A percentile compares a stretch with the other conserved stretches of the same genome.
Conservation (phyloP, 164 flowering plant species). For the Hamamelis virginiana region DNA sequence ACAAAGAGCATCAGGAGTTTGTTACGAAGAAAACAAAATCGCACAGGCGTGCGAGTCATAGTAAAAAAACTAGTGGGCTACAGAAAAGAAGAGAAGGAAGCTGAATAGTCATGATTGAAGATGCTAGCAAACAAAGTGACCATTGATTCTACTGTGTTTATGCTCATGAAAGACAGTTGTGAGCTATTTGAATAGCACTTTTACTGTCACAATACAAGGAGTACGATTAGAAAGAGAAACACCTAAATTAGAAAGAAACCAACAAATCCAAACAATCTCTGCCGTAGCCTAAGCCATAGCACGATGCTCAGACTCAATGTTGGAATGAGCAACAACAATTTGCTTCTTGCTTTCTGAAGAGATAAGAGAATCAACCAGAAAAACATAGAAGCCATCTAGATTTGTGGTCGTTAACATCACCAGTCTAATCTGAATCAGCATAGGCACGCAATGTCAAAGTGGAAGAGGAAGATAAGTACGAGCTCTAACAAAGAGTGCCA, state of each 20-base stretch:
- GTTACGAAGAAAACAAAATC: no score
- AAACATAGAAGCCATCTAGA: slow-evolving; percentile 1
- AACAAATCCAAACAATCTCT: slow-evolving; percentile 12
- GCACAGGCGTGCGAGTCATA: no score
- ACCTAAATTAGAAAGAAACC: slow-evolving; percentile 5
- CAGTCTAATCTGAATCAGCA: slow-evolving; percentile 9
- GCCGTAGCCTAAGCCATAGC: slow-evolving; percentile 5
- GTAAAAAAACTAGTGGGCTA: no score
- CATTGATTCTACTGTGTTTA: slow-evolving; percentile 21
- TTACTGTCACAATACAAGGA: slow-evolving; percentile 10
- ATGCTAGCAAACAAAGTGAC: no score
- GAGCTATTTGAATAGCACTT: slow-evolving; percentile 13
- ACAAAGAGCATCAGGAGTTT: no score
- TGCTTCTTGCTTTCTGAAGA: slow-evolving; percentile 15
- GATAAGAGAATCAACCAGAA: not conserved
- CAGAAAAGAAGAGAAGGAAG: no score
- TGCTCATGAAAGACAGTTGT: slow-evolving; percentile 26
- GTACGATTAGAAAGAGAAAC: not conserved
- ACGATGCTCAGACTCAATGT: slow-evolving; percentile 1
- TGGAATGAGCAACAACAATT: not conserved
- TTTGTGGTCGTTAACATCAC: not conserved
- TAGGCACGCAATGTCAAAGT: not conserved
- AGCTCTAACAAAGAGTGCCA: not conserved
- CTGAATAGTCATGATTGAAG: no score
- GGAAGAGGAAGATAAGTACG: not conserved